These are phyloP conservation scores for Phytophthora fragariae DNA, from an alignment of 352 stramenopile species.

Conservation along the genomic window DNA sequence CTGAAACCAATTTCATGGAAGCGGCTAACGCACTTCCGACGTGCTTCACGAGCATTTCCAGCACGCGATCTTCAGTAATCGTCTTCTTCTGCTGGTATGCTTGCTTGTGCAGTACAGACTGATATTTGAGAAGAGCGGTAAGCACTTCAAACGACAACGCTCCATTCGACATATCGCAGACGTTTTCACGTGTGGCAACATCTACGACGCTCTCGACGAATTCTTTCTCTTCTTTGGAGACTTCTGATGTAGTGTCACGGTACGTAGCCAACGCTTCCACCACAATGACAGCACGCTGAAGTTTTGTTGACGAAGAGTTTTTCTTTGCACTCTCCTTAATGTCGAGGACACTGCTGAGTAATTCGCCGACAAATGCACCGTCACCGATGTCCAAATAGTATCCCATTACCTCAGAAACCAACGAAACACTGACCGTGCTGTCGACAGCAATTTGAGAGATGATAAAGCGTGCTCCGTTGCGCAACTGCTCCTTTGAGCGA, in stretches of 20 bases:
- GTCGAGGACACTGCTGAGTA: constrained; percentile 38
- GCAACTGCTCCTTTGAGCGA: constrained; percentile 20
- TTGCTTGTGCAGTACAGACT: constrained; percentile 37
- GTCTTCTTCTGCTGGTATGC: constrained; percentile 18
- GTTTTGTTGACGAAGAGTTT: constrained; percentile 10
- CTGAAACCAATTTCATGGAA: constrained; percentile 57
- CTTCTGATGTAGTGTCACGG: constrained; percentile 11
- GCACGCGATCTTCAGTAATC: constrained; percentile 1
- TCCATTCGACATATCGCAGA: constrained; percentile 24
- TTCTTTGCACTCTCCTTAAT: constrained; percentile 5
- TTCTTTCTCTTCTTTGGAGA: constrained; percentile 36
- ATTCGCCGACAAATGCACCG: constrained; percentile 42
- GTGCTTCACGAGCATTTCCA: constrained; percentile 37
- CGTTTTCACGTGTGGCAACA: constrained; percentile 24
- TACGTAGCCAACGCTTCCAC: constrained; percentile 47
- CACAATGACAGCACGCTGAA: constrained; percentile 41
- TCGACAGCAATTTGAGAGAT: constrained; percentile 34
- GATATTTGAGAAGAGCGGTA: constrained; percentile 63
- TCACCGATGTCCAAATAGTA: constrained; percentile 38
- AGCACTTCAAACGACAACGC: constrained; percentile 55
- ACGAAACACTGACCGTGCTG: constrained; percentile 13
- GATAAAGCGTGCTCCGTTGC: constrained; percentile 28
- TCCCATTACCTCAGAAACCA: constrained; percentile 45
- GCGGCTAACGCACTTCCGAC: constrained; percentile 44
- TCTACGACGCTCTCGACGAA: constrained; percentile 47